These are phyloP conservation scores for Beta lomatogona DNA, from an alignment of 179 eudicot genomes.

Conservation along the genomic window DNA sequence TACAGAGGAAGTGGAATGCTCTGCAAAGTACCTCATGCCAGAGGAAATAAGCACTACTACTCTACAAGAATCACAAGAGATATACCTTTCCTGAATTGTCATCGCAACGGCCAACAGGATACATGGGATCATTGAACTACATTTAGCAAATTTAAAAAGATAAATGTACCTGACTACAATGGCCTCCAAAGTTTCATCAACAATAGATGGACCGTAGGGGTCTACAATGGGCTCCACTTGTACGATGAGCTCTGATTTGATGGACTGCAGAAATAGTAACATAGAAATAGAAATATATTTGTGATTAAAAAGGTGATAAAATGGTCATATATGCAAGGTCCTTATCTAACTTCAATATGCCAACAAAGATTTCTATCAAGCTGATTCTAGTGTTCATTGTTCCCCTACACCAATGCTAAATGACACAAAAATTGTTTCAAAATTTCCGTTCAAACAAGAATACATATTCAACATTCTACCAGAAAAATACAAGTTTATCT, in stretches of 20 bases:
- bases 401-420: no score
- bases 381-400: neutral
- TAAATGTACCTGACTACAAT: constrained; percentile 76
- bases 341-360: neutral
- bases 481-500: neutral
- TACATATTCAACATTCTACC: neutral
- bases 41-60: neutral
- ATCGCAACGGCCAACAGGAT: neutral
- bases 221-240: constrained; percentile 80
- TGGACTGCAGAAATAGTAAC: constrained; percentile 46
- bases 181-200: constrained; percentile 87
- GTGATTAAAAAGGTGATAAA: neutral
- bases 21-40: neutral
- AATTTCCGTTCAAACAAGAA: neutral
- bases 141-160: neutral
- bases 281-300: neutral
- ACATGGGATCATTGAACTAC: neutral
- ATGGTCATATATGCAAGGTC: neutral
- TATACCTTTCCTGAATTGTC: neutral
- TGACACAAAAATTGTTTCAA: neutral
- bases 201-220: constrained; percentile 88
- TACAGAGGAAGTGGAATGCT: neutral
- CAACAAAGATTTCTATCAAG: neutral
- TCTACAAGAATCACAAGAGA: neutral
- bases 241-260: constrained; percentile 68